A percentile compares a stretch with the other conserved stretches of the same genome.
Conservation (phyloP, 148 eudicot genomes). For the Rhododendron ovatum region DNA sequence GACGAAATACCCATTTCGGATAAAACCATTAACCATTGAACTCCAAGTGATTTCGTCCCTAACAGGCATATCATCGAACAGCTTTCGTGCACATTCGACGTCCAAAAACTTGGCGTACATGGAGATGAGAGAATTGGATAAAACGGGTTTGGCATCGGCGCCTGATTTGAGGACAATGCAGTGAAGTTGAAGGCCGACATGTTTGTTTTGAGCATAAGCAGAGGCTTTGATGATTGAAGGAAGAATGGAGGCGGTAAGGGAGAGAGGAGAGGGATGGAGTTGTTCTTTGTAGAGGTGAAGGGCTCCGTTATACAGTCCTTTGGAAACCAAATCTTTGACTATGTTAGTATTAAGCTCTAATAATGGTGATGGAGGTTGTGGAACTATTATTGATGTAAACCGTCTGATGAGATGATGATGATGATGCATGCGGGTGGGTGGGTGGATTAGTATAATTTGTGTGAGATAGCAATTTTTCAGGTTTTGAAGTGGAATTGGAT, state of each 20-base stretch:
- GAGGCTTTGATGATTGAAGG: conserved; percentile 49
- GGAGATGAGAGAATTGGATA: conserved; percentile 44
- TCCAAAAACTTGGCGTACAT: conserved; percentile 36
- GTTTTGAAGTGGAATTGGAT: too few relatives aligned
- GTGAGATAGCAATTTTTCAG: neutral
- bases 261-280: conserved; percentile 6
- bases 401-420: conserved; percentile 1
- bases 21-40: conserved; percentile 38
- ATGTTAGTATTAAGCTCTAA: neutral
- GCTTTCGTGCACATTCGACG: conserved; percentile 19
- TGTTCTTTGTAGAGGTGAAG: conserved; percentile 4
- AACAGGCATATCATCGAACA: conserved; percentile 45
- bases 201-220: conserved; percentile 22
- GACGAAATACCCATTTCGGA: conserved; percentile 31
- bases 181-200: conserved; percentile 36
- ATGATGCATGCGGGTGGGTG: neutral
- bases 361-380: neutral
- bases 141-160: conserved; percentile 20
- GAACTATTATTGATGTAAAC: conserved; percentile 9
- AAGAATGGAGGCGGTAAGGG: conserved; percentile 30
- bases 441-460: neutral
- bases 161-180: conserved; percentile 32
- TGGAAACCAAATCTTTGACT: conserved; percentile 18
- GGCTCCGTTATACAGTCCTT: neutral
- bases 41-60: conserved; percentile 47